A percentile compares a stretch with the other conserved stretches of the same genome.
Evolutionary conservation across 78 protist species (phyloP).

Genomic region (Pigoraptor vietnamica): DNA sequence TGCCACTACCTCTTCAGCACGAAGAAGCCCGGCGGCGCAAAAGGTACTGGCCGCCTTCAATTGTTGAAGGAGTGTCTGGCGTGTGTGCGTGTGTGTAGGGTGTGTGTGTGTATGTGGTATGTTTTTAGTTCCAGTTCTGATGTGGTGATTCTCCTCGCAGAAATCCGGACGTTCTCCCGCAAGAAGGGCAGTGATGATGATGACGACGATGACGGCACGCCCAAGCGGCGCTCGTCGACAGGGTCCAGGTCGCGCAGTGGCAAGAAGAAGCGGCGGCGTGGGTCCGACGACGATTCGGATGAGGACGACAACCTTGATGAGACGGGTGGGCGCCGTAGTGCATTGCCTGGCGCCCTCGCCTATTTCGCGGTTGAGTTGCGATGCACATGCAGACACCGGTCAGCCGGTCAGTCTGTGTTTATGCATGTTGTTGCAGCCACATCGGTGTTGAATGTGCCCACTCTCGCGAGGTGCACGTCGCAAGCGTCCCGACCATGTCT

Average conservation of each 20-base stretch:
- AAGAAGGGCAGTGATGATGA: neutral
- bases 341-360: neutral
- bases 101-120: neutral
- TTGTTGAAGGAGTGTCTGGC: neutral
- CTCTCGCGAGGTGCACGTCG: no score
- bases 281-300: neutral
- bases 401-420: no score
- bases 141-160: neutral
- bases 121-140: neutral
- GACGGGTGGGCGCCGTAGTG: neutral
- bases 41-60: neutral
- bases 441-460: no score
- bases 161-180: neutral
- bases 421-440: no score
- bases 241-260: neutral
- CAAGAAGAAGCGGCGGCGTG: neutral
- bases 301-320: neutral
- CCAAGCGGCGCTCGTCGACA: neutral
- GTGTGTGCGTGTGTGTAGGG: neutral
- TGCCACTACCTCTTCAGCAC: constrained; percentile 11
- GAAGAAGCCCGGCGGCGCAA: neutral
- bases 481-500: no score
- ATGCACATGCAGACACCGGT: no score
- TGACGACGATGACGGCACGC: neutral
- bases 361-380: no score